These are phyloP conservation scores for Candida coleopterorum DNA, from an alignment of 805 yeast genomes.

Conservation along the genomic window DNA sequence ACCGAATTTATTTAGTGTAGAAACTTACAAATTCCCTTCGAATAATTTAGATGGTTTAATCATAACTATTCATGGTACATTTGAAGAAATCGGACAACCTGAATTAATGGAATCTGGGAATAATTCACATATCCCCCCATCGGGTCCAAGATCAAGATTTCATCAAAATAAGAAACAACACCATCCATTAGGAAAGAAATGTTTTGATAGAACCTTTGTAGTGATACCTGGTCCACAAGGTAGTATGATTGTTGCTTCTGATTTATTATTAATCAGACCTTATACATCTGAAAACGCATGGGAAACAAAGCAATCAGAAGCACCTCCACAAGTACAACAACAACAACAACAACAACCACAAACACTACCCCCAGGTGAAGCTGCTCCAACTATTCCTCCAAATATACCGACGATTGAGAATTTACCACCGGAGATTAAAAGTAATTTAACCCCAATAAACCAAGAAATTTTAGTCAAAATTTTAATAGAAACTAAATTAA, in stretches of 20 bases:
- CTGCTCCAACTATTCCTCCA: constrained; percentile 15
- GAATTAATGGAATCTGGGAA: constrained; percentile 22
- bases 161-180: constrained; percentile 23
- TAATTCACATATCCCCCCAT: constrained; percentile 11
- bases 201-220: constrained; percentile 84
- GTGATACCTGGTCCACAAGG: constrained; percentile 68
- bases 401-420: constrained; percentile 28
- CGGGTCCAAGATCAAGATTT: constrained; percentile 14
- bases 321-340: not conserved
- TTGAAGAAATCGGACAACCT: constrained; percentile 63
- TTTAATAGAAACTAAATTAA: constrained; percentile 68
- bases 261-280: constrained; percentile 65
- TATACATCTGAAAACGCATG: constrained; percentile 55
- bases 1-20: constrained; percentile 71
- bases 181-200: constrained; percentile 49
- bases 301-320: constrained; percentile 21
- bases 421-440: constrained; percentile 52
- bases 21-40: constrained; percentile 65
- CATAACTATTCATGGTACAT: constrained; percentile 79
- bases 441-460: constrained; percentile 50
- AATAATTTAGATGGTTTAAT: constrained; percentile 61
- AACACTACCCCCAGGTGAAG: not conserved
- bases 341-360: constrained; percentile 4
- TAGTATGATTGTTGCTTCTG: constrained; percentile 80
- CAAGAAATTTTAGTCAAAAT: constrained; percentile 62